phyloP scores from a whole-genome alignment of 257 asterid genomes.

The Asclepias syriaca region DNA sequence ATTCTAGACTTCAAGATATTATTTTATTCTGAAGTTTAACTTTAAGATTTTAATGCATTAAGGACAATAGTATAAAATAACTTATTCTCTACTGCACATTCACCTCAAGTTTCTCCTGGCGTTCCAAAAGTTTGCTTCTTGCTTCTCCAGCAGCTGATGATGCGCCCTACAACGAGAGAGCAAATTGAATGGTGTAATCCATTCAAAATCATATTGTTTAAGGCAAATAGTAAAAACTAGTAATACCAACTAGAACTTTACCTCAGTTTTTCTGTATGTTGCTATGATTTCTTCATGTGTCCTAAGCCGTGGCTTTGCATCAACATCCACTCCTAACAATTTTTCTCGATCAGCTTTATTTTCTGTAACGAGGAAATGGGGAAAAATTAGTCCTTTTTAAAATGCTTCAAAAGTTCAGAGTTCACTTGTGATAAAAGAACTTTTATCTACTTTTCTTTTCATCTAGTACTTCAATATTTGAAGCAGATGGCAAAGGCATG shows the following conservation, averaged over 20 bases:
- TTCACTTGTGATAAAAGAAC: constrained; percentile 12
- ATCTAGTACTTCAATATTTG: constrained; percentile 38
- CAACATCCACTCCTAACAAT: constrained; percentile 40
- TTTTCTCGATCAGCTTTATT: constrained; percentile 51
- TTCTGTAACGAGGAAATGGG: constrained; percentile 33
- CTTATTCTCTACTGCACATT: constrained; percentile 13
- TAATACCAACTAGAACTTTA: constrained; percentile 24
- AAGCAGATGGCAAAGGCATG: constrained; percentile 38
- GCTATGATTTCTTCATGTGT: constrained; percentile 83
- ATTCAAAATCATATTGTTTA: not conserved
- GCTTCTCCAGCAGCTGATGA: constrained; percentile 86
- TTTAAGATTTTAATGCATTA: not conserved
- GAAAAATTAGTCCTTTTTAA: not conserved
- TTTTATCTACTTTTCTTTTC: constrained; percentile 37
- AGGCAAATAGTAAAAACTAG: not conserved
- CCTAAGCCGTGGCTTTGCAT: constrained; percentile 56
- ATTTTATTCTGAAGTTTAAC: not conserved
- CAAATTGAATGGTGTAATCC: not conserved
- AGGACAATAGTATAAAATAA: not conserved
- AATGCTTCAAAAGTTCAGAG: constrained; percentile 7
- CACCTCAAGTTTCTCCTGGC: constrained; percentile 93
- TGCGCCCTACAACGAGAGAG: constrained; percentile 54
- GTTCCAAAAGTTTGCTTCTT: constrained; percentile 78
- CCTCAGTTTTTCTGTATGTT: constrained; percentile 75
- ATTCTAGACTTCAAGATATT: not conserved